Evolutionary conservation across 2,329 filamentous ascomycete genomes (phyloP).

Genomic region (Xylariaceae sp.): DNA sequence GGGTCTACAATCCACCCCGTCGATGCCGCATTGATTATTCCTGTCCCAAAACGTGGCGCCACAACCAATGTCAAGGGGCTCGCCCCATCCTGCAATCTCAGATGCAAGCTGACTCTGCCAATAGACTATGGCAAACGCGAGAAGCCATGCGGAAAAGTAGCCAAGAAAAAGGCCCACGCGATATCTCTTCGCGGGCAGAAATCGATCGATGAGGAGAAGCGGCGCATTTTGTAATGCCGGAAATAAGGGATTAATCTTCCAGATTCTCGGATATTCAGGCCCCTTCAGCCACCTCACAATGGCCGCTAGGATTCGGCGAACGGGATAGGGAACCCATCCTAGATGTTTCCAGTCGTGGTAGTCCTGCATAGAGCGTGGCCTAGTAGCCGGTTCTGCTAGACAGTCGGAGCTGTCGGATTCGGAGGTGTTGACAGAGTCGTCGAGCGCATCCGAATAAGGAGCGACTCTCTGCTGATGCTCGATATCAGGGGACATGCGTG

Average conservation of each 20-base stretch:
- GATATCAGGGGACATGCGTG: conserved; percentile 24
- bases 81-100: conserved; percentile 64
- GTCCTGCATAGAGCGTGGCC: conserved; percentile 59
- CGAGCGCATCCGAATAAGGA: conserved; percentile 27
- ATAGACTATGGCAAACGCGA: conserved; percentile 66
- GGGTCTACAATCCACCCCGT: conserved; percentile 70
- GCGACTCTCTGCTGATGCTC: conserved; percentile 27
- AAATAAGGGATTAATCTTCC: conserved; percentile 57
- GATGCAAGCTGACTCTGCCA: conserved; percentile 55
- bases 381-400: conserved; percentile 40
- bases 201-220: conserved; percentile 57
- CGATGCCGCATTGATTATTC: conserved; percentile 68
- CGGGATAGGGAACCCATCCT: conserved; percentile 57
- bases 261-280: conserved; percentile 49
- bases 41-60: conserved; percentile 65
- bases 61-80: conserved; percentile 62
- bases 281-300: conserved; percentile 51
- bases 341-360: conserved; percentile 47
- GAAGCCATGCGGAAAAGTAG: conserved; percentile 63
- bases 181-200: conserved; percentile 56
- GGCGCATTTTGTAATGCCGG: conserved; percentile 65
- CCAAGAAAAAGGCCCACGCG: conserved; percentile 55
- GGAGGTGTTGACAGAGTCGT: conserved; percentile 35
- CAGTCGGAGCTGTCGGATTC: conserved; percentile 38
- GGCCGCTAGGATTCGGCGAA: conserved; percentile 44